phyloP scores from a whole-genome alignment of 768 basidiomycete species.

The Dacryopinax primogenitus region DNA sequence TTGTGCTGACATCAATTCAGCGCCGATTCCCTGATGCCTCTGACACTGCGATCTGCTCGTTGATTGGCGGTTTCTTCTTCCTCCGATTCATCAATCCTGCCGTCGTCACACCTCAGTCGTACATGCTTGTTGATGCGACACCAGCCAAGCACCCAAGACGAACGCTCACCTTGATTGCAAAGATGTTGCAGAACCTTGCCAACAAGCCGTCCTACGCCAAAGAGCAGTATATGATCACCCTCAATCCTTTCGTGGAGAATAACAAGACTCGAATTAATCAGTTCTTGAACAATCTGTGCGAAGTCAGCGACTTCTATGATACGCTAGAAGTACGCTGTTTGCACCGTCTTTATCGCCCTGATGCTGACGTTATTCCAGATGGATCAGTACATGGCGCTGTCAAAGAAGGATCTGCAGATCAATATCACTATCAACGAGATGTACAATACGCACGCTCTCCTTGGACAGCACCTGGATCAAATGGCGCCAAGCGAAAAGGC shows the following conservation, averaged over 20 bases:
- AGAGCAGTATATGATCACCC: slow-evolving; percentile 95
- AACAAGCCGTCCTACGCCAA: slow-evolving; percentile 98
- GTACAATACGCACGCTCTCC: slow-evolving; percentile 95
- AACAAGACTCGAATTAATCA: slow-evolving; percentile 97
- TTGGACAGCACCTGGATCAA: slow-evolving; percentile 87
- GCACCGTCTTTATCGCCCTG: background rate
- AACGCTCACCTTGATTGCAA: slow-evolving; percentile 94
- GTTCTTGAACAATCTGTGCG: slow-evolving; percentile 91
- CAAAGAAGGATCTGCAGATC: slow-evolving; percentile 97
- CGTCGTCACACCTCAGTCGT: slow-evolving; percentile 97
- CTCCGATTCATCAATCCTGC: slow-evolving; percentile 99
- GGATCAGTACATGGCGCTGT: slow-evolving; percentile 99
- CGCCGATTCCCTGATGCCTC: slow-evolving; percentile 98
- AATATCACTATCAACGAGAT: slow-evolving; percentile 97
- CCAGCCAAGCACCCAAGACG: slow-evolving; percentile 96
- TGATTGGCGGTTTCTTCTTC: slow-evolving; percentile 99
- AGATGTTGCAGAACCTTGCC: slow-evolving; percentile 98
- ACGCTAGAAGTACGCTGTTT: slow-evolving; percentile 67
- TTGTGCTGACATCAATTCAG: slow-evolving; percentile 32
- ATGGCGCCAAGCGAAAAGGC: slow-evolving; percentile 96
- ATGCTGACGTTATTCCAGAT: slow-evolving; percentile 42
- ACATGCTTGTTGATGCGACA: slow-evolving; percentile 97
- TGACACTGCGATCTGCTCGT: slow-evolving; percentile 94
- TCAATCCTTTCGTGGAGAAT: slow-evolving; percentile 97
- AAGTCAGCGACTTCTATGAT: slow-evolving; percentile 98